Evolutionary conservation across 305 asterid genomes (phyloP).

Genomic region (Fraxinus paxiana): DNA sequence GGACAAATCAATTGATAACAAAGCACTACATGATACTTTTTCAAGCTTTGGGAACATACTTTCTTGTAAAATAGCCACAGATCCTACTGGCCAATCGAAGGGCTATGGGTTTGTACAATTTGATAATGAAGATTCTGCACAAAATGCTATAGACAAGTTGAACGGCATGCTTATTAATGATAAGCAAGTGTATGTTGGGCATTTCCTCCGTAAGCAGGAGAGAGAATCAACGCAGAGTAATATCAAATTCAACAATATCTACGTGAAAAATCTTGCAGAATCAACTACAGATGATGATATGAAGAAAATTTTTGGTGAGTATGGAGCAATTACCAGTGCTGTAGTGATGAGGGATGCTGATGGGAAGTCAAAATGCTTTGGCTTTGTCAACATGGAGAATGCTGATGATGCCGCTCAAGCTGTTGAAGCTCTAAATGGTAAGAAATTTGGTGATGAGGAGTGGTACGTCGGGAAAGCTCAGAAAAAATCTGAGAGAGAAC

Average conservation of each 20-base stretch:
- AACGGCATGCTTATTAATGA: constrained; percentile 42
- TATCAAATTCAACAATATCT: constrained; percentile 38
- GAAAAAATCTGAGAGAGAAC: constrained; percentile 41
- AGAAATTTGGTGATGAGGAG: too few relatives aligned
- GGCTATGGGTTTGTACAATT: constrained; percentile 47
- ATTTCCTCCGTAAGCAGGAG: constrained; percentile 38
- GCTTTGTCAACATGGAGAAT: too few relatives aligned
- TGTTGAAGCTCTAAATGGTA: too few relatives aligned
- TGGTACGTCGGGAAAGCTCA: constrained; percentile 19
- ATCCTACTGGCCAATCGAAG: constrained; percentile 30
- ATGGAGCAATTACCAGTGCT: constrained; percentile 12
- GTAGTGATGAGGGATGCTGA: too few relatives aligned
- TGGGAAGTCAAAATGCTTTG: too few relatives aligned
- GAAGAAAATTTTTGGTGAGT: constrained; percentile 29
- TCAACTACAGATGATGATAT: constrained; percentile 37
- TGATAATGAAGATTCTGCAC: constrained; percentile 40
- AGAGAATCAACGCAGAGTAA: constrained; percentile 21
- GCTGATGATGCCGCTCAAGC: too few relatives aligned
- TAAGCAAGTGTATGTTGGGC: constrained; percentile 42
- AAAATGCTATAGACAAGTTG: constrained; percentile 37
- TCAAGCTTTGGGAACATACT: constrained; percentile 39
- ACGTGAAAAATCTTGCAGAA: constrained; percentile 40
- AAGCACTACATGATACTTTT: constrained; percentile 38
- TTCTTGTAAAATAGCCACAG: constrained; percentile 44
- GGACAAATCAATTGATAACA: constrained; percentile 44